Conservation (phyloP, 2,329 filamentous ascomycete species). For the Zymoseptoria tritici region DNA sequence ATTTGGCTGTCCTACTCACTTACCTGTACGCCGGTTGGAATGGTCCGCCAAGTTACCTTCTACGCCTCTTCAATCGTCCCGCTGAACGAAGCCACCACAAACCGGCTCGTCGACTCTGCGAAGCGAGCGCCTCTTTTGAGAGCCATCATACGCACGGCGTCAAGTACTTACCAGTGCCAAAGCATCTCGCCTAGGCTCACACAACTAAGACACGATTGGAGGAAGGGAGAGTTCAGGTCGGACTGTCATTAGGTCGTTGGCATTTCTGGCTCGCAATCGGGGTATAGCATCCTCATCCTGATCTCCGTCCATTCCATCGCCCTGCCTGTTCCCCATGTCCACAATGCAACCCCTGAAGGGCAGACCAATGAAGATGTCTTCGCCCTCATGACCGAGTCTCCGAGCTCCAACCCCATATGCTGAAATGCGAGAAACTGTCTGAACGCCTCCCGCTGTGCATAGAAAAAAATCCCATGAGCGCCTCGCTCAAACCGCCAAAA, state of each 20-base stretch:
- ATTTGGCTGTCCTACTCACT: too few species aligned
- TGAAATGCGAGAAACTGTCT: background rate
- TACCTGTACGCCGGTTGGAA: too few species aligned
- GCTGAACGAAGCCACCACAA: background rate
- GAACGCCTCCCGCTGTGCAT: background rate
- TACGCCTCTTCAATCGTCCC: too few species aligned
- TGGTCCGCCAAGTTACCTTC: too few species aligned
- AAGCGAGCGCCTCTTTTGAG: background rate
- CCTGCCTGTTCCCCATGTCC: background rate
- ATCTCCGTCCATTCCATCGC: background rate
- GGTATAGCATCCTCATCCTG: background rate
- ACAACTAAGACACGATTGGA: too few species aligned
- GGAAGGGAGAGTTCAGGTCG: too few species aligned
- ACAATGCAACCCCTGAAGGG: background rate
- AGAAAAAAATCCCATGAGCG: background rate
- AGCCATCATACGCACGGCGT: background rate
- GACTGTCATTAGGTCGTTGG: background rate
- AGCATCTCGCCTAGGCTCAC: background rate
- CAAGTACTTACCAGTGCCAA: background rate
- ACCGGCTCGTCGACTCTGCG: background rate
- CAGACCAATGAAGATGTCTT: background rate
- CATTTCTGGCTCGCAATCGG: background rate
- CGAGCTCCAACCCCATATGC: background rate
- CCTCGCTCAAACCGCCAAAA: background rate
- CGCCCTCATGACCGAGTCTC: background rate